phyloP scores from a whole-genome alignment of 2,329 filamentous ascomycete species.

The Fusarium vanettenii region DNA sequence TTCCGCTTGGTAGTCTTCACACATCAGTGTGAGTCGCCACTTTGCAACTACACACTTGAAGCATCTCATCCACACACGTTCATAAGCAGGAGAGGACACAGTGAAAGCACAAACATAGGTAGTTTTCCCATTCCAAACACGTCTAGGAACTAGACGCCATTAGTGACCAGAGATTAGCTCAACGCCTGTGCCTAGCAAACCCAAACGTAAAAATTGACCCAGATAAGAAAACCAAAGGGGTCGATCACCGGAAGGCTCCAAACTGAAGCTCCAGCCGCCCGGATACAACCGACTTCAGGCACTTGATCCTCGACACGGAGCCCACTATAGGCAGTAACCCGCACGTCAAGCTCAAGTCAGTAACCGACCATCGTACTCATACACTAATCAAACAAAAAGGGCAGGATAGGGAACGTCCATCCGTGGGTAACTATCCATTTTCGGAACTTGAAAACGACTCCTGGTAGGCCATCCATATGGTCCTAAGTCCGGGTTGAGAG shows the following conservation, averaged over 20 bases:
- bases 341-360: not conserved
- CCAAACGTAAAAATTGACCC: constrained; percentile 9
- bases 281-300: not conserved
- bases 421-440: constrained; percentile 42
- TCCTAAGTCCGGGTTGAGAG: not conserved
- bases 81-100: not conserved
- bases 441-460: constrained; percentile 2
- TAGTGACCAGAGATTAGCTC: constrained; percentile 9
- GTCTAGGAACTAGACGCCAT: constrained; percentile 29
- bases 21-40: constrained; percentile 12
- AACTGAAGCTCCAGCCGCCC: not conserved
- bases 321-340: not conserved
- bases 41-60: constrained; percentile 6
- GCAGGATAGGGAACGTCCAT: not conserved
- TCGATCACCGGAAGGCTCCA: not conserved
- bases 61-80: not conserved
- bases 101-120: constrained; percentile 5
- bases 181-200: constrained; percentile 23
- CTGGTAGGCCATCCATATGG: not conserved
- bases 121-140: constrained; percentile 15
- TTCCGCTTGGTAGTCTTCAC: not conserved
- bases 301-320: not conserved
- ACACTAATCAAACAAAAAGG: constrained; percentile 10
- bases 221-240: not conserved
- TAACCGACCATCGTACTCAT: constrained; percentile 16